A percentile compares a stretch with the other conserved stretches of the same genome.
phyloP scores from a whole-genome alignment of 1,284 basidiomycete genomes.

The Marasmius tenuissimus region DNA sequence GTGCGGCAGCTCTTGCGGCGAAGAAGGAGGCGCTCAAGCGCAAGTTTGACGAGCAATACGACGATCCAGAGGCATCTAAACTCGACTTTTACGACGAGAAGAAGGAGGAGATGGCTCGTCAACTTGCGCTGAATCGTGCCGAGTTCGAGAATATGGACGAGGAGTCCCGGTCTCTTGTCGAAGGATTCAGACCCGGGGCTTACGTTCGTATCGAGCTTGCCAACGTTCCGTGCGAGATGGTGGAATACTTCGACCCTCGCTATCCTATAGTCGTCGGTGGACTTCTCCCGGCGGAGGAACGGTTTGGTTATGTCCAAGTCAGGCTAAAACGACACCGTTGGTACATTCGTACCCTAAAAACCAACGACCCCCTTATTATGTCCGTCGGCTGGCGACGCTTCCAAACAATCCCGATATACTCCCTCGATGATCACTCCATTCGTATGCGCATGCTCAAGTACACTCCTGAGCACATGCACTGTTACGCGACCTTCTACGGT shows the following conservation, averaged over 20 bases:
- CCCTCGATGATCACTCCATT: slow-evolving; percentile 94
- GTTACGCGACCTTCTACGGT: slow-evolving; percentile 95
- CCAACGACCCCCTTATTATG: slow-evolving; percentile 95
- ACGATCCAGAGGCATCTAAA: slow-evolving; percentile 79
- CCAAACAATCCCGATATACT: slow-evolving; percentile 94
- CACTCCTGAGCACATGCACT: slow-evolving; percentile 99
- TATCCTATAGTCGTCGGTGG: slow-evolving; percentile 95
- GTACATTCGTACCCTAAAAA: slow-evolving; percentile 93
- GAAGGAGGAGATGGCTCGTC: slow-evolving; percentile 89
- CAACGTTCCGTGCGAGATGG: slow-evolving; percentile 87
- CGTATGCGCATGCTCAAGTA: slow-evolving; percentile 99
- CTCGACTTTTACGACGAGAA: slow-evolving; percentile 89
- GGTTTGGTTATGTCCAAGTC: slow-evolving; percentile 92
- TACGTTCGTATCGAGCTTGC: slow-evolving; percentile 92
- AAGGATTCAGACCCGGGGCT: slow-evolving; percentile 89
- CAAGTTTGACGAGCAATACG: slow-evolving; percentile 97
- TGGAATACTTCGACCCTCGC: slow-evolving; percentile 90
- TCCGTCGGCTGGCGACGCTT: slow-evolving; percentile 97
- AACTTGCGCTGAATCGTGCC: slow-evolving; percentile 81
- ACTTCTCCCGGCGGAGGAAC: slow-evolving; percentile 88
- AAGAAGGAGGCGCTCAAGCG: slow-evolving; percentile 94
- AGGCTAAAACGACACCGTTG: slow-evolving; percentile 97
- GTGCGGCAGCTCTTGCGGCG: slow-evolving; percentile 64
- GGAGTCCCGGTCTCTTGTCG: slow-evolving; percentile 80
- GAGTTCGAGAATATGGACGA: slow-evolving; percentile 86